Base-by-base conservation (phyloP, 345 rosid genomes). In the Geranium rotundifolium region DNA sequence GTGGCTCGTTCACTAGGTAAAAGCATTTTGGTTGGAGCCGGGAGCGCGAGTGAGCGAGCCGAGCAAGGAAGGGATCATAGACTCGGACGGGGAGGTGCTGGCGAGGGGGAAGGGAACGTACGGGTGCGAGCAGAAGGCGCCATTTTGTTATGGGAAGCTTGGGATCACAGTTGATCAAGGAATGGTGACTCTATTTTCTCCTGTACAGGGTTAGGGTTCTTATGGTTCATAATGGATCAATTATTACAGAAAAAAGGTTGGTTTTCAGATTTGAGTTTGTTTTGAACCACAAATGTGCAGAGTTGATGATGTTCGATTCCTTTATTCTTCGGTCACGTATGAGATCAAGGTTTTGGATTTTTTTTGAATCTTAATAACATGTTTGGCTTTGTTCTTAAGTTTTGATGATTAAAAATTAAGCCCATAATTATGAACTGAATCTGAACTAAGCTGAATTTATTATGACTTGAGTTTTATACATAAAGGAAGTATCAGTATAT, bases 11-110 rank as follows among this genome's bases (percentile, higher is more conserved):
- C 60, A 46, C 46, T 63, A 95, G 99, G 97, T 95, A 34, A 90
- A 88, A 81, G 93, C 92, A 34, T 82, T 90, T n/a, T 56, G 79
- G 14, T 66, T 95, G 67, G 97, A 85, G 72, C 99, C 99, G 0
- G 97, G 97, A 60, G 31, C 82, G 1, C 81, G 73, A 0, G 41
- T 64, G 14, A 75, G 70, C 4, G 85, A 93, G 54, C 81, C 85
- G 61, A 75, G 76, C 56, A 85, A 69, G 65, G 95, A 87, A 74
- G 97, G 97, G 62, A 88, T 90, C 76, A 86, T 93, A 65, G 99
- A 93, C 67, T 75, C 79, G 7, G 99, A 93, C 23, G 99, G 99
- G 4, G 99, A 95, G 70, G 97, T 90, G 13, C 56, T 95, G 18
- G 96, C 95, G 30, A 80, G 87, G 64, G 99, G 97, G 56, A 86